Percentiles rank a stretch among this genome's conserved stretches.
Evolutionary conservation across 495 filamentous ascomycete species (phyloP).

Genomic region (Friedmanniomyces endolithicus): DNA sequence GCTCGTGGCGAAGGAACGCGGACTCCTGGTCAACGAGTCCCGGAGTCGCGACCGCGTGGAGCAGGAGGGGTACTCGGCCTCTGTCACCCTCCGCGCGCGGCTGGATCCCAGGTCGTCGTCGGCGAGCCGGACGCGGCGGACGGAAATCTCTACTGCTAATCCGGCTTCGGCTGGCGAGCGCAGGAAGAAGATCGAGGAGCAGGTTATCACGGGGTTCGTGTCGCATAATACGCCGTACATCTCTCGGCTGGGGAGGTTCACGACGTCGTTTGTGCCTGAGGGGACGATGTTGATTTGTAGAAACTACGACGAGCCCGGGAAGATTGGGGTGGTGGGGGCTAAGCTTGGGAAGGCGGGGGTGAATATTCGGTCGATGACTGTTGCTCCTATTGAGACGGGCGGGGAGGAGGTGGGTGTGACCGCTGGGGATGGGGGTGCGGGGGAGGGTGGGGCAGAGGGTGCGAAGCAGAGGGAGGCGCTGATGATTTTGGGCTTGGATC

Average conservation of each 20-base stretch:
- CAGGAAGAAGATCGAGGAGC: slow-evolving; percentile 27
- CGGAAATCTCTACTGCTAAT: background rate
- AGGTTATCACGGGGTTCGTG: slow-evolving; percentile 55
- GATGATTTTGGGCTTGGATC: slow-evolving; percentile 60
- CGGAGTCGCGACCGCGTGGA: slow-evolving; percentile 37
- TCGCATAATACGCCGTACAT: slow-evolving; percentile 47
- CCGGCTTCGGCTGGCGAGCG: background rate
- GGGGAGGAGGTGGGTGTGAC: slow-evolving; percentile 3
- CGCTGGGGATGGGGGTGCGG: slow-evolving; percentile 15
- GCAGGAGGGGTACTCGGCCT: slow-evolving; percentile 43
- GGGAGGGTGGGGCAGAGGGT: slow-evolving; percentile 18
- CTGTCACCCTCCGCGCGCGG: slow-evolving; percentile 45
- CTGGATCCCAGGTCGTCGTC: slow-evolving; percentile 22
- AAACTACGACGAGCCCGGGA: slow-evolving; percentile 60
- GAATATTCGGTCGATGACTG: slow-evolving; percentile 62
- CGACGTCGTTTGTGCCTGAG: slow-evolving; percentile 48
- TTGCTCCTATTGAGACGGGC: slow-evolving; percentile 38
- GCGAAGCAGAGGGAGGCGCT: slow-evolving; percentile 44
- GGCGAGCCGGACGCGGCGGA: slow-evolving; percentile 1
- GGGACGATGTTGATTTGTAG: slow-evolving; percentile 54
- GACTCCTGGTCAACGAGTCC: slow-evolving; percentile 55
- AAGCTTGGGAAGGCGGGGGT: slow-evolving; percentile 49
- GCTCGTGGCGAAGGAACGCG: slow-evolving; percentile 53
- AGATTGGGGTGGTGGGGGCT: slow-evolving; percentile 58
- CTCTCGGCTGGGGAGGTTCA: slow-evolving; percentile 51